phyloP scores from a whole-genome alignment of 176 grass and related monocot species.

The Tuctoria greenei region DNA sequence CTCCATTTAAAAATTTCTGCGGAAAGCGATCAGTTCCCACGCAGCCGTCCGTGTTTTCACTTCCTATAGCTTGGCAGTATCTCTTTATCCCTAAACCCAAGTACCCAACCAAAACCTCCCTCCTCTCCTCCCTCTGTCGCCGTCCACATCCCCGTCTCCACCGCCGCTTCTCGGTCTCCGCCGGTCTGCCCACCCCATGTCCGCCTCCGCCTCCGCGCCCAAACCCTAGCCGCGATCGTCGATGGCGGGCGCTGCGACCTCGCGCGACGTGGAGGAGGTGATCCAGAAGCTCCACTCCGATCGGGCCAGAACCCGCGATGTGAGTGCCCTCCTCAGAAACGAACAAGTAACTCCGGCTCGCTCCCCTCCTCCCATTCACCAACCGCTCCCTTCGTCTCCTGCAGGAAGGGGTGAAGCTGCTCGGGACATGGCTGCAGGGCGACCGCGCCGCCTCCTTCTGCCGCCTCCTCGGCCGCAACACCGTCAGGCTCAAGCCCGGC shows the following conservation, averaged over 20 bases:
- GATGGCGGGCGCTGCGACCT: slow-evolving; percentile 46
- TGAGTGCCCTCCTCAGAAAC: slow-evolving; percentile 13
- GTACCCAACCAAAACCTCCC: neutral
- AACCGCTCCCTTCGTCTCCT: neutral
- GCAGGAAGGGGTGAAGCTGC: slow-evolving; percentile 83
- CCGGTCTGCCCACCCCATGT: neutral
- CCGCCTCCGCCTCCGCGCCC: neutral
- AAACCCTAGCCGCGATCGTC: slow-evolving; percentile 28
- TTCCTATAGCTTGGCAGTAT: neutral
- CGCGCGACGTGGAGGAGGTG: slow-evolving; percentile 64
- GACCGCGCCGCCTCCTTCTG: slow-evolving; percentile 62
- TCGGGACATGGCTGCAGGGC: slow-evolving; percentile 65
- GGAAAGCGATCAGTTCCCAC: neutral
- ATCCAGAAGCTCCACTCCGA: slow-evolving; percentile 85
- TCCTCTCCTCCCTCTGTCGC: neutral
- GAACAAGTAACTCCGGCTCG: neutral
- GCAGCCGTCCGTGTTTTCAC: slow-evolving; percentile 8
- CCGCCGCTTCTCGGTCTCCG: neutral
- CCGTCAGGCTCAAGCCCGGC: slow-evolving; percentile 45
- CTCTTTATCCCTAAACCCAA: neutral
- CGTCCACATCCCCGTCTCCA: neutral
- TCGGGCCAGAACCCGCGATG: slow-evolving; percentile 62
- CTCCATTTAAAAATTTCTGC: neutral
- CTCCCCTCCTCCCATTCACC: neutral
- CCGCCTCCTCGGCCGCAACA: slow-evolving; percentile 60